phyloP scores from a whole-genome alignment of 352 stramenopile species.

The Phytophthora ohioensis region DNA sequence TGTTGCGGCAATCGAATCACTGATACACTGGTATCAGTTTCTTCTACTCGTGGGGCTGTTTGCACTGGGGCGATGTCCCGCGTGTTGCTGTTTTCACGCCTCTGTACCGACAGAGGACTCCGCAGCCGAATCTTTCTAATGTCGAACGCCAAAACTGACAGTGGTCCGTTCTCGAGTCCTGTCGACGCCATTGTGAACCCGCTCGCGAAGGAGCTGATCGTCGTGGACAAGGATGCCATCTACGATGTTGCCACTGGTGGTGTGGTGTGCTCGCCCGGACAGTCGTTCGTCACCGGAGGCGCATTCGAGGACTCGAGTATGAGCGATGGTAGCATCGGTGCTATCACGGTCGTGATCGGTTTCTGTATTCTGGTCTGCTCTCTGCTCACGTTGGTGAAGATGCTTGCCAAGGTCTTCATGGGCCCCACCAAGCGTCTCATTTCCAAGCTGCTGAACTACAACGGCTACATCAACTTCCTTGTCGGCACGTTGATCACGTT shows the following conservation, averaged over 20 bases:
- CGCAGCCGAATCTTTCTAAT: constrained; percentile 13
- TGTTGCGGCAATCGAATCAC: too few species aligned
- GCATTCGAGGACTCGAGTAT: constrained; percentile 45
- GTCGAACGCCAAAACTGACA: constrained; percentile 42
- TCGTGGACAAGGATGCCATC: constrained; percentile 52
- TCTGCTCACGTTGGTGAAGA: constrained; percentile 58
- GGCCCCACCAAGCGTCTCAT: constrained; percentile 88
- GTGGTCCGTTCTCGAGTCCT: constrained; percentile 52
- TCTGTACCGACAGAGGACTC: too few species aligned
- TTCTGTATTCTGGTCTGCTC: constrained; percentile 59
- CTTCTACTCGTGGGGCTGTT: too few species aligned
- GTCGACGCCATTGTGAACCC: constrained; percentile 58
- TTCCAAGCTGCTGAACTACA: constrained; percentile 89
- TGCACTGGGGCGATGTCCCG: too few species aligned
- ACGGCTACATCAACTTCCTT: constrained; percentile 90
- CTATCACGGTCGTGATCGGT: constrained; percentile 54
- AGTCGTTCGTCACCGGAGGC: constrained; percentile 52
- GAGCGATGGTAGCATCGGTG: constrained; percentile 55
- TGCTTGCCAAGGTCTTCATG: constrained; percentile 75
- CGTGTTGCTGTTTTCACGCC: too few species aligned
- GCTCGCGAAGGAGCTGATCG: constrained; percentile 41
- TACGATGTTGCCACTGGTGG: constrained; percentile 47
- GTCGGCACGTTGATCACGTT: constrained; percentile 89
- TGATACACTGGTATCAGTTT: too few species aligned
- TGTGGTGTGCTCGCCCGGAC: constrained; percentile 26